Evolutionary conservation across 495 filamentous ascomycete species (phyloP).

Genomic region (Aspergillus incahuasiensis): DNA sequence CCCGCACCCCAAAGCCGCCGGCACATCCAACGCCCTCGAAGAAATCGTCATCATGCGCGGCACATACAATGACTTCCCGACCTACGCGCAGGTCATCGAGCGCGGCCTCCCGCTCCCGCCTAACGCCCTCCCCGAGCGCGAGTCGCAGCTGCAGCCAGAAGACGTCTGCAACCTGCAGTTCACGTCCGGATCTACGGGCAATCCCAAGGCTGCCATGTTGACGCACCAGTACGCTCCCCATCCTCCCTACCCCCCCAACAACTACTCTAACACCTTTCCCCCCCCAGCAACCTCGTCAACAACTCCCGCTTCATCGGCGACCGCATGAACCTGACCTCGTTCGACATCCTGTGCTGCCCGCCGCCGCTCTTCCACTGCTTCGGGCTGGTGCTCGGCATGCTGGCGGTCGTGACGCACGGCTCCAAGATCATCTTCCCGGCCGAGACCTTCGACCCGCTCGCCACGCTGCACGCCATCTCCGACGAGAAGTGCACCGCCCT

Average conservation of each 20-base stretch:
- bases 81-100: constrained; percentile 45
- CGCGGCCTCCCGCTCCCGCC: constrained; percentile 30
- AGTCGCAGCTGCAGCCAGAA: constrained; percentile 48
- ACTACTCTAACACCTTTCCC: too few relatives aligned
- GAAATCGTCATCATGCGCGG: constrained; percentile 55
- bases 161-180: constrained; percentile 69
- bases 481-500: constrained; percentile 64
- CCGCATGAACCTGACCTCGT: constrained; percentile 58
- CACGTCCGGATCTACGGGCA: constrained; percentile 66
- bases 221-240: constrained; percentile 56
- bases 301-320: constrained; percentile 67
- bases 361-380: constrained; percentile 74
- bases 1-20: constrained; percentile 29
- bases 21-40: constrained; percentile 30
- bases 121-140: constrained; percentile 38
- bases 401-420: constrained; percentile 62
- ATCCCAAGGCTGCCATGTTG: constrained; percentile 71
- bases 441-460: constrained; percentile 57
- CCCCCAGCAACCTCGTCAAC: constrained; percentile 60
- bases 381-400: constrained; percentile 64
- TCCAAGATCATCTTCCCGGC: constrained; percentile 62
- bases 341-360: constrained; percentile 64
- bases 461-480: constrained; percentile 54
- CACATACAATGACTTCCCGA: constrained; percentile 43
- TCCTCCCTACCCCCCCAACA: not conserved